phyloP scores from a whole-genome alignment of 495 filamentous ascomycete genomes.

The Penicillium argentinense region DNA sequence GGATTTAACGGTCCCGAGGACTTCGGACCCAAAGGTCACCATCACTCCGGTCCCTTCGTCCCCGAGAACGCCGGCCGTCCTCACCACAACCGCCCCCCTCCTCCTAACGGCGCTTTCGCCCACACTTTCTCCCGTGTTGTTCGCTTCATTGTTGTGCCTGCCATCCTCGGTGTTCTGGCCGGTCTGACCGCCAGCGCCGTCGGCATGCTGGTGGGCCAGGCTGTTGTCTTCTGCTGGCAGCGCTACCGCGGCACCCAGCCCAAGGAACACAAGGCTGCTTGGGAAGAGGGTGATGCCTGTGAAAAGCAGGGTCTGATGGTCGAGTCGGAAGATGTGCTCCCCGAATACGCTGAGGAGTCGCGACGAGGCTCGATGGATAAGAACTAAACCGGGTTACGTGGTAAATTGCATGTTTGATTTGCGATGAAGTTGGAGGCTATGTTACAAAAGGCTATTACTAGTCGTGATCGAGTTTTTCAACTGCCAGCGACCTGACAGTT shows the following conservation, averaged over 20 bases:
- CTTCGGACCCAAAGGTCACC: constrained; percentile 15
- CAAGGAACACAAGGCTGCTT: constrained; percentile 29
- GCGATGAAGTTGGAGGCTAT: not conserved
- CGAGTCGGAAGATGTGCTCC: constrained; percentile 34
- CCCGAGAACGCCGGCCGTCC: constrained; percentile 23
- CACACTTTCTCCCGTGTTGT: constrained; percentile 45
- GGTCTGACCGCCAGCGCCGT: constrained; percentile 52
- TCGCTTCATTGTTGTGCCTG: constrained; percentile 51
- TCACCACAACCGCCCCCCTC: constrained; percentile 23
- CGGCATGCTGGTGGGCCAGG: constrained; percentile 54
- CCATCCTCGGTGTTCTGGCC: constrained; percentile 47
- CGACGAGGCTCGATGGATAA: constrained; percentile 27
- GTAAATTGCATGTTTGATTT: not conserved
- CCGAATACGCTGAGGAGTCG: constrained; percentile 36
- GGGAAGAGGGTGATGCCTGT: constrained; percentile 33
- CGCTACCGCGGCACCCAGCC: constrained; percentile 38
- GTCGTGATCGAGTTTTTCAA: not conserved
- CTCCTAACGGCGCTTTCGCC: constrained; percentile 38
- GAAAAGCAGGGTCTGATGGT: constrained; percentile 47
- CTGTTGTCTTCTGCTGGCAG: constrained; percentile 50
- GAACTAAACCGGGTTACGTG: constrained; percentile 19
- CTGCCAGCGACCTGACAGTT: not conserved
- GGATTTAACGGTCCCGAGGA: constrained; percentile 2
- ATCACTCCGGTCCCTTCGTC: constrained; percentile 11
- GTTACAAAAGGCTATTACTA: too few relatives aligned